phyloP scores from a whole-genome alignment of 2,329 filamentous ascomycete species.

The Penicillium sp. region DNA sequence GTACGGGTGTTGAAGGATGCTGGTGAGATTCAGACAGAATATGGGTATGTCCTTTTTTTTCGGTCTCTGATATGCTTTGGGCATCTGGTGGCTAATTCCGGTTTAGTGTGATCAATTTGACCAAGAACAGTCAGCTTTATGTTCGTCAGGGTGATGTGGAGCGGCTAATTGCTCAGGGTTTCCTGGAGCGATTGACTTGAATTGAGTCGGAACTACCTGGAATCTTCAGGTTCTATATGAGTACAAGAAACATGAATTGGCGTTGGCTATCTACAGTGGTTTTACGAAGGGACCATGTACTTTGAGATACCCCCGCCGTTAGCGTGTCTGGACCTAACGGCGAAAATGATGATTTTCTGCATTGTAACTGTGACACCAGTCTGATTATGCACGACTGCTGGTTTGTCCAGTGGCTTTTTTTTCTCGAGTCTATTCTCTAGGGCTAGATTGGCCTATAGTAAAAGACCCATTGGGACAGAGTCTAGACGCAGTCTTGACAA shows the following conservation, averaged over 20 bases:
- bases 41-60: conserved; percentile 64
- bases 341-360: conserved; percentile 3
- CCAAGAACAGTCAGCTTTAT: conserved; percentile 97
- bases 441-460: neutral
- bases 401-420: neutral
- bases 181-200: conserved; percentile 85
- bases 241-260: conserved; percentile 6
- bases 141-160: conserved; percentile 95
- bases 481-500: neutral
- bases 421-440: neutral
- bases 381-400: neutral
- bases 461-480: neutral
- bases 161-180: conserved; percentile 87
- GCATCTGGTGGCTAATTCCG: neutral
- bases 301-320: conserved; percentile 15
- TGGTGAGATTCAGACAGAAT: conserved; percentile 98
- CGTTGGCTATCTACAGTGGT: conserved; percentile 4
- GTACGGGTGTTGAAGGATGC: conserved; percentile 94
- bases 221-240: conserved; percentile 14
- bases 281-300: conserved; percentile 7
- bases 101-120: conserved; percentile 82
- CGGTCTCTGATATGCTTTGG: neutral
- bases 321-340: conserved; percentile 2
- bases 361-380: neutral
- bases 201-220: conserved; percentile 7